Conservation (phyloP, 1,284 basidiomycete genomes). For the Marasmius tenuissimus region DNA sequence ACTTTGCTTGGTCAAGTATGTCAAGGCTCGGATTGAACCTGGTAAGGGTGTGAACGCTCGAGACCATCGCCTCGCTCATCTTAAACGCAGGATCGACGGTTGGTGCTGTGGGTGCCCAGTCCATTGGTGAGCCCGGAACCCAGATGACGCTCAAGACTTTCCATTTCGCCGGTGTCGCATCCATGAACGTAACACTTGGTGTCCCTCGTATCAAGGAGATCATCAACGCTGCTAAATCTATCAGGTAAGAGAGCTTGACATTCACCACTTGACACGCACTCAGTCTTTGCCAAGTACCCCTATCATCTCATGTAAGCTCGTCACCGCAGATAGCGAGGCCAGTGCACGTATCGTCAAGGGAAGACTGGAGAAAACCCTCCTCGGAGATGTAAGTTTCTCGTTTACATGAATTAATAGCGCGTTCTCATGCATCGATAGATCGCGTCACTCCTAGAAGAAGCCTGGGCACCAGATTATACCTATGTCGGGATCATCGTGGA, state of each 20-base stretch:
- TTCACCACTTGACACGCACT: too few relatives aligned
- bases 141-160: constrained; percentile 99
- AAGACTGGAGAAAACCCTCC: constrained; percentile 90
- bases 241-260: constrained; percentile 41
- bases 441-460: constrained; percentile 92
- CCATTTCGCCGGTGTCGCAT: constrained; percentile 99
- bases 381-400: constrained; percentile 77
- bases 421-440: constrained; percentile 51
- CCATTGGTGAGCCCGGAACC: constrained; percentile 98
- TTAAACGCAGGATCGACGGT: constrained; percentile 81
- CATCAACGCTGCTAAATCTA: constrained; percentile 96
- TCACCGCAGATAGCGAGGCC: constrained; percentile 80
- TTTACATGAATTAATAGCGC: neutral
- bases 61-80: constrained; percentile 7
- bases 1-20: constrained; percentile 89
- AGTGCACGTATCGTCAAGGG: constrained; percentile 98
- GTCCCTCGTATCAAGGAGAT: constrained; percentile 99
- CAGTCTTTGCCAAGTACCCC: constrained; percentile 61
- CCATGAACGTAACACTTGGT: constrained; percentile 99
- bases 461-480: constrained; percentile 91
- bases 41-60: constrained; percentile 40
- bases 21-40: constrained; percentile 93
- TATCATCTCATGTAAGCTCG: constrained; percentile 96
- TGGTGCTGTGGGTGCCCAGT: constrained; percentile 98
- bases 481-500: constrained; percentile 96